Conservation (phyloP, 2,329 filamentous ascomycete species). For the Nigrospora oryzae region DNA sequence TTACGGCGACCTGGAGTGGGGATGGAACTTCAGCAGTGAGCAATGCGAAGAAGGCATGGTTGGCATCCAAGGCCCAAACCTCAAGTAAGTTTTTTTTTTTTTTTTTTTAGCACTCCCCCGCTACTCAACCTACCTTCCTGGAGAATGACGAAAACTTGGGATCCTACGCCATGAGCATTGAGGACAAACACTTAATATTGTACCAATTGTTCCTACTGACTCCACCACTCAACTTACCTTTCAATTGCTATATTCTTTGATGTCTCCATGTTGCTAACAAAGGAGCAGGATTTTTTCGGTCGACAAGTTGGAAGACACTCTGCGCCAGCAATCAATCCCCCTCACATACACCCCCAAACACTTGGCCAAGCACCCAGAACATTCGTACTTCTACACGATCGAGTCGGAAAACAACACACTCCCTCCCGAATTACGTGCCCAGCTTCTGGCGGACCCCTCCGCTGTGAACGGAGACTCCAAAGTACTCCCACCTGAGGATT, state of each 20-base stretch:
- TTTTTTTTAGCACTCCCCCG: slow-evolving; percentile 23
- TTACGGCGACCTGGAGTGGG: slow-evolving; percentile 83
- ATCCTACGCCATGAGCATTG: slow-evolving; percentile 49
- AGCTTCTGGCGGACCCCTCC: slow-evolving; percentile 63
- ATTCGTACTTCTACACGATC: slow-evolving; percentile 87
- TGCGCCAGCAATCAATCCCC: slow-evolving; percentile 78
- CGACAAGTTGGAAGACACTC: slow-evolving; percentile 75
- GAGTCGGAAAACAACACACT: slow-evolving; percentile 91
- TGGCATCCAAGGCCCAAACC: slow-evolving; percentile 79
- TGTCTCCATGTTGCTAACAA: slow-evolving; percentile 21
- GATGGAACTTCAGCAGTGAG: slow-evolving; percentile 94
- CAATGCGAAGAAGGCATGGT: slow-evolving; percentile 92
- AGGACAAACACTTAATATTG: slow-evolving; percentile 46
- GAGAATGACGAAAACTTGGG: slow-evolving; percentile 57
- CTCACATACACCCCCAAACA: slow-evolving; percentile 85
- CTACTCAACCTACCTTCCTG: slow-evolving; percentile 13
- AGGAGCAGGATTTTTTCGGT: slow-evolving; percentile 73
- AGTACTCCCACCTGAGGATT: slow-evolving; percentile 68
- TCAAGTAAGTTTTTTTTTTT: slow-evolving; percentile 54
- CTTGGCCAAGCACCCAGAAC: slow-evolving; percentile 79
- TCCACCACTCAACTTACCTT: slow-evolving; percentile 15
- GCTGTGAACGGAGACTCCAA: slow-evolving; percentile 65
- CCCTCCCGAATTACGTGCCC: slow-evolving; percentile 66
- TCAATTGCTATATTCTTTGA: neutral
- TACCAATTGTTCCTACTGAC: slow-evolving; percentile 99